These are phyloP conservation scores for Lycium ferocissimum DNA, from an alignment of 257 asterid genomes.

Conservation along the genomic window DNA sequence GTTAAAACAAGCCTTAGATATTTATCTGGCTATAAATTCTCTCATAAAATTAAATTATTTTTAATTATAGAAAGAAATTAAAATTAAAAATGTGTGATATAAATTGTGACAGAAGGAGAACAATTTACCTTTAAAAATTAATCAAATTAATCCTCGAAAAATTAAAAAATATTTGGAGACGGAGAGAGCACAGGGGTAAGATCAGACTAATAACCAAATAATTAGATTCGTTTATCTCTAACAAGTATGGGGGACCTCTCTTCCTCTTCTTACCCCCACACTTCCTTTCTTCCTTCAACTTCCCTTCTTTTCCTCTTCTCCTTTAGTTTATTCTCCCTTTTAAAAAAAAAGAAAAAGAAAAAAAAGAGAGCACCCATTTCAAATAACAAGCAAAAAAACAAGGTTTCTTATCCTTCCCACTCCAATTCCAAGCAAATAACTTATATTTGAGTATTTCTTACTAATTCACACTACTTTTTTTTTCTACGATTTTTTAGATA, in stretches of 20 bases:
- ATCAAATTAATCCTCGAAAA: no score
- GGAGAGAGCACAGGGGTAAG: background rate
- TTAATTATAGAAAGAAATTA: no score
- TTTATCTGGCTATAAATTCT: no score
- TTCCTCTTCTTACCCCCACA: constrained; percentile 8
- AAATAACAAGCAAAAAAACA: constrained; percentile 10
- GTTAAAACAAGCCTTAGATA: no score
- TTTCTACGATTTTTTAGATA: background rate
- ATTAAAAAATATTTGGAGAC: no score
- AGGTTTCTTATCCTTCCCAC: constrained; percentile 16
- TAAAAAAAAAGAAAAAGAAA: background rate
- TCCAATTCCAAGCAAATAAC: constrained; percentile 27
- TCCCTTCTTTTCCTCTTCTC: constrained; percentile 27
- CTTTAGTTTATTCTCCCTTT: background rate
- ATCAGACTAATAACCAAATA: background rate
- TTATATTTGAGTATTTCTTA: background rate
- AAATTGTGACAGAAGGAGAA: no score
- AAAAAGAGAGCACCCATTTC: background rate
- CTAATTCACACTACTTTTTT: background rate
- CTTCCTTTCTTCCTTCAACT: constrained; percentile 32
- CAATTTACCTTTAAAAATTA: no score
- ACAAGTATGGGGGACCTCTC: constrained; percentile 42
- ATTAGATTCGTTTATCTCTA: background rate
- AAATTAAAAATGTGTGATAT: no score
- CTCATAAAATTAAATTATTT: no score